A percentile compares a stretch with the other conserved stretches of the same genome.
These are phyloP conservation scores for Sphagnurus paluster DNA, from an alignment of 1,284 basidiomycete genomes.

Conservation along the genomic window DNA sequence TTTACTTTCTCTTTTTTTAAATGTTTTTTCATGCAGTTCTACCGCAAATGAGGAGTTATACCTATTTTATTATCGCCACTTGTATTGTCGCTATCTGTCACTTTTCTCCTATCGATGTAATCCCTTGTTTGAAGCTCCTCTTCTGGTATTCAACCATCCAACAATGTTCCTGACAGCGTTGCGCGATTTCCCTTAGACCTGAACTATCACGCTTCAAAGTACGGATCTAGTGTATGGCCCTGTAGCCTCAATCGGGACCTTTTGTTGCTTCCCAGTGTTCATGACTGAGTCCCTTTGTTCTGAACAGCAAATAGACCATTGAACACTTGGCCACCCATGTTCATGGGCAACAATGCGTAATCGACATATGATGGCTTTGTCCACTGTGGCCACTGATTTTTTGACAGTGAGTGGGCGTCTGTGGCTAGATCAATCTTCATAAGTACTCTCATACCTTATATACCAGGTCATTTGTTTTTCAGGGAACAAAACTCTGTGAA, in stretches of 20 bases:
- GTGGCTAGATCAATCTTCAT: too few species aligned
- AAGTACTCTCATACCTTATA: too few species aligned
- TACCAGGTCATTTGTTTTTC: too few species aligned
- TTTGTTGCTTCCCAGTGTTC: background rate
- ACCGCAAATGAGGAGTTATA: constrained; percentile 35
- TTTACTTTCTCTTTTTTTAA: constrained; percentile 14
- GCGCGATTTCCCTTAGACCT: too few species aligned
- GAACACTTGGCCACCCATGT: background rate
- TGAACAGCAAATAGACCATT: background rate
- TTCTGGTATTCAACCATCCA: background rate
- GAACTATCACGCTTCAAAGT: too few species aligned
- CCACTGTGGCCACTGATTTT: constrained; percentile 10
- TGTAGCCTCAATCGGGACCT: background rate
- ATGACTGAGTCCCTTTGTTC: constrained; percentile 1
- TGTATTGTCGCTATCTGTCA: background rate
- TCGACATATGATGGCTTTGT: constrained; percentile 8
- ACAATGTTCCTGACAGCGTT: too few species aligned
- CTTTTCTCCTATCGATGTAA: background rate
- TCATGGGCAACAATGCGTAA: constrained; percentile 7
- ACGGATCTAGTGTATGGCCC: background rate
- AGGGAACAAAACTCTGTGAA: too few species aligned
- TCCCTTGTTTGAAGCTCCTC: background rate
- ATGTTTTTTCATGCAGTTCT: constrained; percentile 57
- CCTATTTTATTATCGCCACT: background rate
- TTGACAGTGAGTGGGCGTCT: too few species aligned